Percentiles rank a stretch among this genome's conserved stretches.
phyloP scores from a whole-genome alignment of 495 filamentous ascomycete species.

The Ramalina peruviana region DNA sequence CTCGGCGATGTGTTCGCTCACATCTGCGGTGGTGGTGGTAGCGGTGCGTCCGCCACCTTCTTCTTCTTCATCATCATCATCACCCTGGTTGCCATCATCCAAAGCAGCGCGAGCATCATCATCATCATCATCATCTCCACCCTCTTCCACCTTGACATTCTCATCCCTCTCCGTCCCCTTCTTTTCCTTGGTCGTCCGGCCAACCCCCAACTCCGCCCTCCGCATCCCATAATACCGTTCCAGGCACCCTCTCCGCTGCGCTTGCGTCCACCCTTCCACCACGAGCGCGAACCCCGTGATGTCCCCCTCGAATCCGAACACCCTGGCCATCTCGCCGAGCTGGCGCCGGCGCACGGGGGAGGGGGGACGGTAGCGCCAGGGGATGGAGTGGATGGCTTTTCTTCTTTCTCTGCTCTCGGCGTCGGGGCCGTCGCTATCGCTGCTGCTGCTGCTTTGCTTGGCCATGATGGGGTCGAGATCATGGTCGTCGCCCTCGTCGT shows the following conservation, averaged over 20 bases:
- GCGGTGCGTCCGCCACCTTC: too few species aligned
- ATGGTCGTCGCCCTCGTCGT: neutral
- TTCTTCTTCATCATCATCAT: neutral
- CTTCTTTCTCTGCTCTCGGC: slow-evolving; percentile 17
- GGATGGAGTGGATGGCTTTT: slow-evolving; percentile 13
- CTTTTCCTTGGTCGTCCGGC: neutral
- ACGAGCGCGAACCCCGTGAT: slow-evolving; percentile 81
- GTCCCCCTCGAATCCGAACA: slow-evolving; percentile 54
- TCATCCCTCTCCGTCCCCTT: neutral
- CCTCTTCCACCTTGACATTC: neutral
- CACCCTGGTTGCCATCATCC: neutral
- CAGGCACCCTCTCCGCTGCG: slow-evolving; percentile 62
- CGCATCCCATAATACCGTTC: slow-evolving; percentile 64
- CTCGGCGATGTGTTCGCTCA: neutral
- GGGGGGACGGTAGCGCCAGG: slow-evolving; percentile 62
- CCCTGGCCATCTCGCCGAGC: slow-evolving; percentile 78
- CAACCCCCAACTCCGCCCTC: slow-evolving; percentile 24
- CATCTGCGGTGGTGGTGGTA: neutral
- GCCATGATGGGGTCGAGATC: neutral
- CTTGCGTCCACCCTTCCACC: slow-evolving; percentile 88
- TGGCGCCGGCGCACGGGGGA: slow-evolving; percentile 62
- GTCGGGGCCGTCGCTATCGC: slow-evolving; percentile 18
- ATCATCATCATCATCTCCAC: neutral
- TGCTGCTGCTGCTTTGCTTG: slow-evolving; percentile 11
- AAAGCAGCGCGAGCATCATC: too few species aligned